Percentiles rank a stretch among this genome's conserved stretches.
Conservation (phyloP, 495 filamentous ascomycete species). For the Hypoxylon perforatum region DNA sequence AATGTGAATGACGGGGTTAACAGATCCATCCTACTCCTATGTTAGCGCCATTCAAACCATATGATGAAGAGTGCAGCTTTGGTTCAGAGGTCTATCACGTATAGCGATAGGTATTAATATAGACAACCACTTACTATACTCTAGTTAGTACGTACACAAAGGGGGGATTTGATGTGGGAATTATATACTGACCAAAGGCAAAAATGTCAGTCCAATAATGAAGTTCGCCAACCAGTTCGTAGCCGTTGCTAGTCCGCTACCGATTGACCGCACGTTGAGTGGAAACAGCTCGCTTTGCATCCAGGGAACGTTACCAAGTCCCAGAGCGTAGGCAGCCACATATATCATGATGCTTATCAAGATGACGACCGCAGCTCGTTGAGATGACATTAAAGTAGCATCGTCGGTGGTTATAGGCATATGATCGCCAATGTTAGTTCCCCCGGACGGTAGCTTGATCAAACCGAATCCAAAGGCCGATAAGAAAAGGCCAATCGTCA, state of each 20-base stretch:
- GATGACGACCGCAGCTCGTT: slow-evolving; percentile 64
- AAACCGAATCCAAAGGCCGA: slow-evolving; percentile 75
- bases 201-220: slow-evolving; percentile 85
- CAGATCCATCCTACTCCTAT: slow-evolving; percentile 66
- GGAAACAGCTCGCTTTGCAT: slow-evolving; percentile 93
- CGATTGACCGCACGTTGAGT: slow-evolving; percentile 81
- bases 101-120: neutral
- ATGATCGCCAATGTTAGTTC: slow-evolving; percentile 40
- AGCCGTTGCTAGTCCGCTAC: slow-evolving; percentile 83
- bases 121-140: slow-evolving; percentile 28
- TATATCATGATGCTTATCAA: slow-evolving; percentile 81
- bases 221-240: slow-evolving; percentile 93
- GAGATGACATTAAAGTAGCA: slow-evolving; percentile 30
- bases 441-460: slow-evolving; percentile 57
- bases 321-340: slow-evolving; percentile 84
- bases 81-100: neutral
- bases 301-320: slow-evolving; percentile 94
- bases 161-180: neutral
- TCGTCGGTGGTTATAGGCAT: slow-evolving; percentile 2
- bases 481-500: slow-evolving; percentile 75
- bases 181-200: slow-evolving; percentile 66
- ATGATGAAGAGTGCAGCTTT: neutral
- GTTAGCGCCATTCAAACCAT: slow-evolving; percentile 13
- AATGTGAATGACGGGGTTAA: slow-evolving; percentile 84
- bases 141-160: slow-evolving; percentile 14